These are phyloP conservation scores for Hypoxylon fragiforme DNA, from an alignment of 495 filamentous ascomycete genomes.

Conservation along the genomic window DNA sequence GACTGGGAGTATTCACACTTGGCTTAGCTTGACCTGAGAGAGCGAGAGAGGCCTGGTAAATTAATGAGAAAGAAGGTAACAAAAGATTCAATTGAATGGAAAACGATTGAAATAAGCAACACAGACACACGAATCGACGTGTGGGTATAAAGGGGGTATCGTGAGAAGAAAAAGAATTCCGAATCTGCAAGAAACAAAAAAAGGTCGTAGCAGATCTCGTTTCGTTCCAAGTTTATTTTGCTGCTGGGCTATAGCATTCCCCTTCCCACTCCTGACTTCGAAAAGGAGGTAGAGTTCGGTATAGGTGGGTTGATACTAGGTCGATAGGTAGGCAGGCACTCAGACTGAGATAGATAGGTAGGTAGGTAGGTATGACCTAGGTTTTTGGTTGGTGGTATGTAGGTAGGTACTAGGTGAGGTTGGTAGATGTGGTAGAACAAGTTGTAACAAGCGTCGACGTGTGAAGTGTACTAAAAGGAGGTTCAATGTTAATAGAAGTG, in stretches of 20 bases:
- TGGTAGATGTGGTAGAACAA: conserved; percentile 11
- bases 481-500: not conserved
- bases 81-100: conserved; percentile 35
- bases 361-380: not conserved
- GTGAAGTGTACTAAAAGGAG: conserved; percentile 5
- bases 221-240: too few relatives aligned
- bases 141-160: conserved; percentile 42
- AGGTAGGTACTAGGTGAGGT: not conserved
- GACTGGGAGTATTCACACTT: conserved; percentile 28
- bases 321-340: too few relatives aligned
- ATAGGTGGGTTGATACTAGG: too few relatives aligned
- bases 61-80: conserved; percentile 27
- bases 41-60: conserved; percentile 19
- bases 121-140: conserved; percentile 36
- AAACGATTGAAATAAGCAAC: conserved; percentile 42
- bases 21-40: too few relatives aligned
- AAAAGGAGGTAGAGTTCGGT: too few relatives aligned
- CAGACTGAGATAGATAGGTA: not conserved
- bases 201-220: conserved; percentile 6
- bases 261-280: too few relatives aligned
- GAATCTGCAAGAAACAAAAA: conserved; percentile 16
- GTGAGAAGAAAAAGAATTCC: conserved; percentile 23
- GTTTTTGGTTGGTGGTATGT: not conserved
- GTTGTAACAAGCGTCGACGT: conserved; percentile 12
- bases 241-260: too few relatives aligned